These are phyloP conservation scores for Mycotypha africana DNA, from an alignment of 371 early-diverging fungal species.

Conservation along the genomic window DNA sequence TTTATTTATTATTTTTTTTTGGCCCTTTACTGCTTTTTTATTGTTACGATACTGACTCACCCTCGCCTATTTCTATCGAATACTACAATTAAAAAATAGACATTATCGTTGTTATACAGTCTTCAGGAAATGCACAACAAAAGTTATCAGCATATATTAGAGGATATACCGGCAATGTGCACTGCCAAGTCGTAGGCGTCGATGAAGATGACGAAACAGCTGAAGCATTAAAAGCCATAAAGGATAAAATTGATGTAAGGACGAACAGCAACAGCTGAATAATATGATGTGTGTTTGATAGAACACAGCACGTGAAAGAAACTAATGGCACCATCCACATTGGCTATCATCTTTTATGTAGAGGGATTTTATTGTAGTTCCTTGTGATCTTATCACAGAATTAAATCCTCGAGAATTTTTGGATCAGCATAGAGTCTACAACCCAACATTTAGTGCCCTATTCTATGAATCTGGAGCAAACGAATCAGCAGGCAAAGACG, in stretches of 20 bases:
- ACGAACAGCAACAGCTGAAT: not conserved
- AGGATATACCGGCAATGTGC: constrained; percentile 62
- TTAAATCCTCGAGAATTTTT: constrained; percentile 76
- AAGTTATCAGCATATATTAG: constrained; percentile 69
- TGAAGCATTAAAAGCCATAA: constrained; percentile 75
- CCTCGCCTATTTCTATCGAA: no score
- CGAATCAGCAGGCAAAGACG: constrained; percentile 53
- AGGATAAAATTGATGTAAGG: constrained; percentile 72
- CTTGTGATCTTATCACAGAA: constrained; percentile 85
- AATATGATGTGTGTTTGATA: no score
- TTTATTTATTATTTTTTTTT: constrained; percentile 3
- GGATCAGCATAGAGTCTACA: constrained; percentile 71
- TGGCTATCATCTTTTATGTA: constrained; percentile 16
- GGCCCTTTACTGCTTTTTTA: no score
- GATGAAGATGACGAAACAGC: constrained; percentile 82
- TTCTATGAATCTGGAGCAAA: constrained; percentile 68
- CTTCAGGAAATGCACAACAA: constrained; percentile 32
- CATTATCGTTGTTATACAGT: constrained; percentile 71
- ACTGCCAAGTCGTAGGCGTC: constrained; percentile 55
- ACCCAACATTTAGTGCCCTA: constrained; percentile 75
- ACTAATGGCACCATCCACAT: not conserved
- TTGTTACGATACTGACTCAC: no score
- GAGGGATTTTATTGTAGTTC: constrained; percentile 87
- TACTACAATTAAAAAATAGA: constrained; percentile 40
- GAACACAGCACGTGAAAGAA: no score